Evolutionary conservation across 2,329 filamentous ascomycete genomes (phyloP).

Genomic region (Cladophialophora exuberans): DNA sequence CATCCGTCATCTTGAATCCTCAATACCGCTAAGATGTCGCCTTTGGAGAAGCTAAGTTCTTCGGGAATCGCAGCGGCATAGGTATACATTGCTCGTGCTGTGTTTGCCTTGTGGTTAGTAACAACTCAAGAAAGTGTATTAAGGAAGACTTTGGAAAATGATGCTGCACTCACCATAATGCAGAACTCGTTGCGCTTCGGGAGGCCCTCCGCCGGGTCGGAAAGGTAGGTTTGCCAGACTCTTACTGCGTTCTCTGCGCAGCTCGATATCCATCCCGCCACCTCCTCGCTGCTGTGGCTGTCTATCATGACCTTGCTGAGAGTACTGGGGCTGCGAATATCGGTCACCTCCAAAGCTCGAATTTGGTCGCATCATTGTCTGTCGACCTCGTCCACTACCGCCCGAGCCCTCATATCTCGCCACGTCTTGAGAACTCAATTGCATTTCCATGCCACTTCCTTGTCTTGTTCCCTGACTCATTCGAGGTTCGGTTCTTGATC

Average conservation of each 20-base stretch:
- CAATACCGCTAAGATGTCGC: slow-evolving; percentile 85
- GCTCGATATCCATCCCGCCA: slow-evolving; percentile 32
- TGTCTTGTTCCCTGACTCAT: slow-evolving; percentile 29
- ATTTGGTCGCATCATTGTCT: slow-evolving; percentile 58
- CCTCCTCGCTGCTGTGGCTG: slow-evolving; percentile 47
- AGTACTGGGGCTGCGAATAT: slow-evolving; percentile 27
- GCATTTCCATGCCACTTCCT: slow-evolving; percentile 65
- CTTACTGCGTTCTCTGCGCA: slow-evolving; percentile 67
- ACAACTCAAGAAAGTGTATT: too few species aligned
- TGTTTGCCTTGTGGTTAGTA: background rate
- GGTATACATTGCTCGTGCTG: slow-evolving; percentile 90
- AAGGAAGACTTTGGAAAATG: too few species aligned
- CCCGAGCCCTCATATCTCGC: slow-evolving; percentile 58
- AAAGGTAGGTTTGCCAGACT: slow-evolving; percentile 71
- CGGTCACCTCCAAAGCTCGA: slow-evolving; percentile 57
- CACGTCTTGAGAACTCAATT: slow-evolving; percentile 59
- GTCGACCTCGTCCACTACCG: slow-evolving; percentile 49
- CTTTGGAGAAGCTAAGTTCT: slow-evolving; percentile 89
- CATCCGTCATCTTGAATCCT: slow-evolving; percentile 95
- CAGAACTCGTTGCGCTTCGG: slow-evolving; percentile 58
- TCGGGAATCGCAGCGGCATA: slow-evolving; percentile 95
- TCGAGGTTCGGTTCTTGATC: slow-evolving; percentile 36
- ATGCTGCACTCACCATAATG: slow-evolving; percentile 87
- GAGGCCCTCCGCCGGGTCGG: slow-evolving; percentile 7
- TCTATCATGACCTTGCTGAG: slow-evolving; percentile 30